A percentile compares a stretch with the other conserved stretches of the same genome.
Evolutionary conservation across 305 asterid species (phyloP).

Genomic region (Withania somnifera): DNA sequence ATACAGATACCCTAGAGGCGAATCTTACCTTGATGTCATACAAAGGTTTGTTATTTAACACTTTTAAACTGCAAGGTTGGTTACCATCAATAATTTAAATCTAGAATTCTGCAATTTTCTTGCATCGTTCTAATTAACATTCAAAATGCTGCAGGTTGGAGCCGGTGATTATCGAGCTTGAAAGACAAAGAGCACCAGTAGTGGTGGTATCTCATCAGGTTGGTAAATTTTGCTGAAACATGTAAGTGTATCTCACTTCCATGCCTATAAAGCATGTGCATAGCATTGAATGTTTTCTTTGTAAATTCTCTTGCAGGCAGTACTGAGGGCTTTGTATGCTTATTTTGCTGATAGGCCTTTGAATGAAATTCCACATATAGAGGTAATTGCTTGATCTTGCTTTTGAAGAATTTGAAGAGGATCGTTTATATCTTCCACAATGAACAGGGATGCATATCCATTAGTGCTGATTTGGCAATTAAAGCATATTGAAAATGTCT

Average conservation of each 20-base stretch:
- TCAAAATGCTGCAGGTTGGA: conserved; percentile 54
- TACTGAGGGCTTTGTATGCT: conserved; percentile 91
- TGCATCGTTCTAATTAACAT: conserved; percentile 9
- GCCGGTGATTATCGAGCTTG: conserved; percentile 96
- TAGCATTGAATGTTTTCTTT: conserved; percentile 6
- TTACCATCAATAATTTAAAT: conserved; percentile 9
- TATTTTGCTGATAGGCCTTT: conserved; percentile 97
- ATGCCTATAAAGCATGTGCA: background rate
- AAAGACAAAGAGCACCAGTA: conserved; percentile 96
- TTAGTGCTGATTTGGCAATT: background rate
- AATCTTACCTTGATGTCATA: conserved; percentile 95
- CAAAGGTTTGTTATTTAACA: conserved; percentile 61
- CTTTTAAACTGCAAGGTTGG: background rate
- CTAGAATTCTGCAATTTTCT: conserved; percentile 4
- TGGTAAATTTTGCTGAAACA: background rate
- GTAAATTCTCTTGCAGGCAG: conserved; percentile 48
- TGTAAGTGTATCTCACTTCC: background rate
- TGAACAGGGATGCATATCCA: background rate
- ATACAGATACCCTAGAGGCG: conserved; percentile 98
- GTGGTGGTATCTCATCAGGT: conserved; percentile 99
- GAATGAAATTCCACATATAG: conserved; percentile 88
- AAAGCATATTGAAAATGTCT: background rate
- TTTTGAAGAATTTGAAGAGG: background rate
- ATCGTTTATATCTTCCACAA: background rate
- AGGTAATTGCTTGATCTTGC: conserved; percentile 39